Percentiles rank a stretch among this genome's conserved stretches.
Conservation (phyloP, 306 rosid genomes). For the Arachis hypogaea region DNA sequence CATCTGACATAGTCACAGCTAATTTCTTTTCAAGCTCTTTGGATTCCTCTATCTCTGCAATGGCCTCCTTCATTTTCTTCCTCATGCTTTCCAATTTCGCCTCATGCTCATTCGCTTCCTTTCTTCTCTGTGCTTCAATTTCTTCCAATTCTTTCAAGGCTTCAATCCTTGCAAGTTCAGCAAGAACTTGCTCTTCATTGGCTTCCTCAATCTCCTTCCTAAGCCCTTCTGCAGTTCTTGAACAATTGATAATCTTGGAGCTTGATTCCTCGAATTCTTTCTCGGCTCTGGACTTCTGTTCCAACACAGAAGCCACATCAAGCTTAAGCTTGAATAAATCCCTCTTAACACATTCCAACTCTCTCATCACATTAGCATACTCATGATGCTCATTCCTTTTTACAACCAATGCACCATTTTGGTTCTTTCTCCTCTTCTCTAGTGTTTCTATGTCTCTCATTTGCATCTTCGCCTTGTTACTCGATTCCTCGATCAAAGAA, state of each 20-base stretch:
- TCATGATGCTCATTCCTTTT: constrained; percentile 44
- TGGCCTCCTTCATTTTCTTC: constrained; percentile 49
- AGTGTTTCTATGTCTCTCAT: constrained; percentile 49
- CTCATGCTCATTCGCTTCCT: constrained; percentile 54
- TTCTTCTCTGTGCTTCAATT: constrained; percentile 54
- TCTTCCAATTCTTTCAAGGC: constrained; percentile 76
- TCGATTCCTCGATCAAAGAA: constrained; percentile 53
- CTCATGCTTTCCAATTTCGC: constrained; percentile 49
- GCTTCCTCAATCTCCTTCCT: constrained; percentile 70
- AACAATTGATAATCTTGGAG: constrained; percentile 42
- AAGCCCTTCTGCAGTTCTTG: constrained; percentile 53
- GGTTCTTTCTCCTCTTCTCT: constrained; percentile 43
- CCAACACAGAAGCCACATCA: constrained; percentile 66
- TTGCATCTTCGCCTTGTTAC: constrained; percentile 38
- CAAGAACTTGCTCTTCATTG: constrained; percentile 81
- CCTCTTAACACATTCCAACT: constrained; percentile 66
- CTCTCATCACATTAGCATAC: constrained; percentile 59
- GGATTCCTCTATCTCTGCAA: constrained; percentile 58
- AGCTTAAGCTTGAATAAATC: constrained; percentile 77
- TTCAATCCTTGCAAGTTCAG: constrained; percentile 83
- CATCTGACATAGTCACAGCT: constrained; percentile 65
- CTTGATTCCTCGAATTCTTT: constrained; percentile 53
- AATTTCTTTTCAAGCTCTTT: constrained; percentile 68
- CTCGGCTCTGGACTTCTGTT: constrained; percentile 60
- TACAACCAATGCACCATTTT: constrained; percentile 19